phyloP scores from a whole-genome alignment of 2,329 filamentous ascomycete species.

The Hypoxylon sp. region DNA sequence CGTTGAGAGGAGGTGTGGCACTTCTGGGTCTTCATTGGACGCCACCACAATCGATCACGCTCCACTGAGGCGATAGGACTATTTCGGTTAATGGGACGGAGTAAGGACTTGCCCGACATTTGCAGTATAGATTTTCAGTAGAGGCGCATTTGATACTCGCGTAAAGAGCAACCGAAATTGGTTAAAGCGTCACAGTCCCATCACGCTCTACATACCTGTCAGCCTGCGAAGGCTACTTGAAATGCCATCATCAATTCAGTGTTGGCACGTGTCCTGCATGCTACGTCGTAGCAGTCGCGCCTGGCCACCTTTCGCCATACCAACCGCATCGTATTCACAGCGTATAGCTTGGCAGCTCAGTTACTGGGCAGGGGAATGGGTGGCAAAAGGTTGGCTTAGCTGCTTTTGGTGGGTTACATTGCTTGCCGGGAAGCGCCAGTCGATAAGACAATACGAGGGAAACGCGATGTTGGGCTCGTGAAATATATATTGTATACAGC shows the following conservation, averaged over 20 bases:
- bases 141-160: background rate
- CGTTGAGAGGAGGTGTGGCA: conserved; percentile 1
- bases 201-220: conserved; percentile 32
- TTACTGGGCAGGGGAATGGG: conserved; percentile 13
- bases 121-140: background rate
- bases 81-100: conserved; percentile 17
- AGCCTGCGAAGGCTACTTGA: conserved; percentile 15
- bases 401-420: conserved; percentile 35
- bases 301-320: conserved; percentile 15
- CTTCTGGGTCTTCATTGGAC: conserved; percentile 17
- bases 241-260: conserved; percentile 27
- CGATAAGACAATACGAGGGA: conserved; percentile 29
- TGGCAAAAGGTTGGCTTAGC: conserved; percentile 32
- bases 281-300: conserved; percentile 7
- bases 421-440: conserved; percentile 12
- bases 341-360: background rate
- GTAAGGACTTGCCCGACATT: conserved; percentile 15
- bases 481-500: conserved; percentile 23
- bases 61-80: conserved; percentile 11
- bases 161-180: conserved; percentile 5
- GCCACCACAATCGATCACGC: conserved; percentile 26
- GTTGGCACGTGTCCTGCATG: conserved; percentile 37
- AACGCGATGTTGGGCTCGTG: conserved; percentile 32
- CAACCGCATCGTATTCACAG: conserved; percentile 21
- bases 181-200: conserved; percentile 19